These are phyloP conservation scores for Escallonia herrerae DNA, from an alignment of 129 eudicot genomes.

Conservation along the genomic window DNA sequence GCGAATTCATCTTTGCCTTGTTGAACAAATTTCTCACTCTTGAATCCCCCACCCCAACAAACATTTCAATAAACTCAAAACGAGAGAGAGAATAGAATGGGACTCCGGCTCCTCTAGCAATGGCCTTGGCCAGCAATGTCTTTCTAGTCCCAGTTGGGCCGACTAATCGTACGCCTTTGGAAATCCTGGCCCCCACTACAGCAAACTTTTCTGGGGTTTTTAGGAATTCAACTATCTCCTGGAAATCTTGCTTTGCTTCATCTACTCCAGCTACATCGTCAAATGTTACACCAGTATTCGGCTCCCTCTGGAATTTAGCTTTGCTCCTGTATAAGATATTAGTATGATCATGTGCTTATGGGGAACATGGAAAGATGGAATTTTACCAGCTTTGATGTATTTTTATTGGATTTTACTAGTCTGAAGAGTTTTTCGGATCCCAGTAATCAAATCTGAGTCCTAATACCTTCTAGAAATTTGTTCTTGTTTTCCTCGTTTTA, in stretches of 20 bases:
- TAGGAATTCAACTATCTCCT: slow-evolving; percentile 11
- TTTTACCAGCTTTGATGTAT: no score
- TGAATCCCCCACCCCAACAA: slow-evolving; percentile 9
- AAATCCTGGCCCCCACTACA: slow-evolving; percentile 5
- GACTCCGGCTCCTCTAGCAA: slow-evolving; percentile 7
- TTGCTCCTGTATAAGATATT: no score
- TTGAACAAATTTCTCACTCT: slow-evolving; percentile 8
- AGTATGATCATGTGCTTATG: no score
- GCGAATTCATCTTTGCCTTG: slow-evolving; percentile 8
- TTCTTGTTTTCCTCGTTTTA: no score
- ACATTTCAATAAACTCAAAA: slow-evolving; percentile 10
- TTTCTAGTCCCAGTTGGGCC: slow-evolving; percentile 14
- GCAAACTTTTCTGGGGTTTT: slow-evolving; percentile 5
- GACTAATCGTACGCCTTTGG: slow-evolving; percentile 7
- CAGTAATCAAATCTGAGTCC: no score
- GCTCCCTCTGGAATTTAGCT: not conserved
- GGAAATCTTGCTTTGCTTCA: slow-evolving; percentile 6
- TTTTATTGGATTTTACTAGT: no score
- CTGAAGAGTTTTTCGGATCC: no score
- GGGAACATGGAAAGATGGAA: no score
- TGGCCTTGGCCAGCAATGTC: slow-evolving; percentile 16
- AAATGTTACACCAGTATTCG: slow-evolving; percentile 1
- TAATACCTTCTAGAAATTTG: no score
- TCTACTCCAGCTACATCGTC: slow-evolving; percentile 4
- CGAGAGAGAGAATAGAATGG: slow-evolving; percentile 8